Conservation (phyloP, 78 protist genomes). For the Andalucia godoyi region DNA sequence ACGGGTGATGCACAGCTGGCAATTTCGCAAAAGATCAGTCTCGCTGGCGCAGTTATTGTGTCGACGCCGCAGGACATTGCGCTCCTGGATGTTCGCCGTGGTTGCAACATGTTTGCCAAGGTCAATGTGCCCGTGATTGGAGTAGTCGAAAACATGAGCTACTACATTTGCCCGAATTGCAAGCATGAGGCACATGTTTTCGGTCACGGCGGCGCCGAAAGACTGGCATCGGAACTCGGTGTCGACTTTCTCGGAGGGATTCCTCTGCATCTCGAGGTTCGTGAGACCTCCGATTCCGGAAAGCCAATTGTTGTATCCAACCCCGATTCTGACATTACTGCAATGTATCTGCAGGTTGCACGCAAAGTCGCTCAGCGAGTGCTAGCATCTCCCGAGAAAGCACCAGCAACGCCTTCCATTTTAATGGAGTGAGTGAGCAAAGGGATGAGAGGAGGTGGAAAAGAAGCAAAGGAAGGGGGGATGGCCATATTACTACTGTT, state of each 20-base stretch:
- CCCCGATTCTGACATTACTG: conserved; percentile 38
- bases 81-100: conserved; percentile 42
- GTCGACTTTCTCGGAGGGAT: conserved; percentile 57
- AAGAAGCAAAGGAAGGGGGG: too few relatives aligned
- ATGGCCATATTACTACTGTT: too few relatives aligned
- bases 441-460: too few relatives aligned
- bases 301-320: conserved; percentile 46
- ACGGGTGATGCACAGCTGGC: conserved; percentile 92
- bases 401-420: too few relatives aligned
- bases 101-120: conserved; percentile 72
- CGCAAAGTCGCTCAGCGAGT: too few relatives aligned
- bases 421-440: too few relatives aligned
- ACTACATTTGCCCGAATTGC: conserved; percentile 61
- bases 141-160: conserved; percentile 80
- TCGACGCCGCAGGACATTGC: conserved; percentile 88
- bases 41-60: conserved; percentile 80
- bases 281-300: conserved; percentile 57
- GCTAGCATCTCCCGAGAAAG: too few relatives aligned
- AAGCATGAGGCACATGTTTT: conserved; percentile 41
- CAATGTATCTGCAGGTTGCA: too few relatives aligned
- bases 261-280: conserved; percentile 51
- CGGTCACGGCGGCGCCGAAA: conserved; percentile 60
- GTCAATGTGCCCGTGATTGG: conserved; percentile 84
- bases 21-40: conserved; percentile 64
- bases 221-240: conserved; percentile 29